phyloP scores from a whole-genome alignment of 1,284 basidiomycete species.

The Microbotryomycetes sp. region DNA sequence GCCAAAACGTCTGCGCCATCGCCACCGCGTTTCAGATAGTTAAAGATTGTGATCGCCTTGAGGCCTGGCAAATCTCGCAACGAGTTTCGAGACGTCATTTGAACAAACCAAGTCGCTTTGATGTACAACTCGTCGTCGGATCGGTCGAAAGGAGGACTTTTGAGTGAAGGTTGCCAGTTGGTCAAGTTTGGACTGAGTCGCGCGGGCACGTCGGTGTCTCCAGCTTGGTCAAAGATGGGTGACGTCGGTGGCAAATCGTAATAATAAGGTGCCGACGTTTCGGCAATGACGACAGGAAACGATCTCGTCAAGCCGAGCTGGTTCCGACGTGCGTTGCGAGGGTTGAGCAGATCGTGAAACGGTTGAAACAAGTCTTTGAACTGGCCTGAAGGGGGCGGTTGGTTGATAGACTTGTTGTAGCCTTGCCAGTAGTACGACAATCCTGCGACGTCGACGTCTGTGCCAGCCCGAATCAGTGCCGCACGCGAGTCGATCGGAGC shows the following conservation, averaged over 20 bases:
- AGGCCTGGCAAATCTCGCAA: slow-evolving; percentile 31
- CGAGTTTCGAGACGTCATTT: slow-evolving; percentile 27
- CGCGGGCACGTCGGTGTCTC: slow-evolving; percentile 28
- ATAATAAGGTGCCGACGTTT: slow-evolving; percentile 33
- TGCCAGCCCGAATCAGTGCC: neutral
- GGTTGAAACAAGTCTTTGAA: slow-evolving; percentile 18
- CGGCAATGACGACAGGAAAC: slow-evolving; percentile 31
- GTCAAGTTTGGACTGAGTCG: slow-evolving; percentile 20
- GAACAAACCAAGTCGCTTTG: slow-evolving; percentile 34
- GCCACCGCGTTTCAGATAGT: slow-evolving; percentile 26
- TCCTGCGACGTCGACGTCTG: slow-evolving; percentile 35
- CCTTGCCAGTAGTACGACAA: slow-evolving; percentile 26
- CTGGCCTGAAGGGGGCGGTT: slow-evolving; percentile 1
- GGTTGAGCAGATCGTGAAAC: slow-evolving; percentile 29
- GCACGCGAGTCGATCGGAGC: no score
- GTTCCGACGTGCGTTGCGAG: slow-evolving; percentile 1
- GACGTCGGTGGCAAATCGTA: slow-evolving; percentile 26
- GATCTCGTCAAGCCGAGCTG: slow-evolving; percentile 9
- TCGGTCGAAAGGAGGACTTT: slow-evolving; percentile 5
- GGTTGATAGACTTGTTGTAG: slow-evolving; percentile 15
- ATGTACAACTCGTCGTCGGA: slow-evolving; percentile 30
- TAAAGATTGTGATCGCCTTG: slow-evolving; percentile 30
- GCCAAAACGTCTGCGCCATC: slow-evolving; percentile 6
- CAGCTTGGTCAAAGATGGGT: slow-evolving; percentile 15
- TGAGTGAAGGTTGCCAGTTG: slow-evolving; percentile 11